Base-by-base conservation (phyloP, 2,329 filamentous ascomycete species). In the Verticillium albo-atrum region DNA sequence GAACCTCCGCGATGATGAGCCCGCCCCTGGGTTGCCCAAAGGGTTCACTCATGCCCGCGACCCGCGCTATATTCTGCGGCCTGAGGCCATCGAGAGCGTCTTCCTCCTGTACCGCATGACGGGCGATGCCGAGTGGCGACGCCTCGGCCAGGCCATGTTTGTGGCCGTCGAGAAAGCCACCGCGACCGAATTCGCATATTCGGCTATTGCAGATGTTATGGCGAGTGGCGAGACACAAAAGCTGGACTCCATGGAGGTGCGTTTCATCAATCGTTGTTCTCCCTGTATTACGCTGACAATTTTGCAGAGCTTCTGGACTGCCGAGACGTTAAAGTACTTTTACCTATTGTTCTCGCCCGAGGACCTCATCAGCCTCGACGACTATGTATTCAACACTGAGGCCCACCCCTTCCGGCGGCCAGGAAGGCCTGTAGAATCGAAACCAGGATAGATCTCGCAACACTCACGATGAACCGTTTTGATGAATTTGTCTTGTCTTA, bases 311-410 rank as follows among this genome's bases (percentile, higher is more conserved):
- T 91, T 90, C 66, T 92, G 89, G 86, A 75, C 88, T 66, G 84
- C 85, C 0, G 88, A 91, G 75, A 92, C 88, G 15, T 72, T 91
- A 61, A 91, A 91, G 72, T 91, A 91, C 64, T 90, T 90, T 60
- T 92, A 88, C 64, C 70, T 91, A 55, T 81, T 91, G 26, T 92
- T 91, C 65, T 85, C 83, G 25, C 82, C 88, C 17, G 82, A 85
- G 0, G 79, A 82, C 17, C 66, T 86, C 30, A 76, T 90, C 47
- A 88, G 80, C 67, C 71, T 91, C 67, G 89, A 92, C 70, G 82
- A 89, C 7, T 91, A 79, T 70, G 86, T 91, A 37, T 71, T 87
- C 30, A 83, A 82, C 58, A 83, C 81, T 0, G 81, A 82, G 66
- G 81, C 79, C 1, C 80, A 83, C 63, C 80, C 80, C 0, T 68